Conservation (phyloP, 1,139 yeast genomes). For the Hanseniaspora uvarum region DNA sequence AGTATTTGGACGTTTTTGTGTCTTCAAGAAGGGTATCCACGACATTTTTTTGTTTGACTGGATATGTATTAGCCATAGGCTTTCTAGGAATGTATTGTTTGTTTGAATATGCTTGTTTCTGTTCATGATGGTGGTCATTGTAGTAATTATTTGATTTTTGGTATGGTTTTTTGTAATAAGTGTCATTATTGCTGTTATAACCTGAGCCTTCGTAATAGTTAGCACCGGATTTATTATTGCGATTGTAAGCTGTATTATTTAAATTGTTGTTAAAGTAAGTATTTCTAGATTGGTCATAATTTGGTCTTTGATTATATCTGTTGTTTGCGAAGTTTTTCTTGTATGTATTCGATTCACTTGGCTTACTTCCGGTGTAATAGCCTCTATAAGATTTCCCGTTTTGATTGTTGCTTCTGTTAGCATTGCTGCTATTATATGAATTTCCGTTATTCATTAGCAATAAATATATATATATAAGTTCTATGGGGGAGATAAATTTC, state of each 20-base stretch:
- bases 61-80: not conserved
- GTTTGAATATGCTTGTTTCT: not conserved
- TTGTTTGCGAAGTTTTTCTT: not conserved
- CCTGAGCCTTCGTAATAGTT: not conserved
- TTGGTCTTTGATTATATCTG: not conserved
- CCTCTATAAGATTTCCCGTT: not conserved
- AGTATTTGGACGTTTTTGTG: not conserved
- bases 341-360: not conserved
- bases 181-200: not conserved
- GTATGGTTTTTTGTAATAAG: not conserved
- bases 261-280: not conserved
- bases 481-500: not conserved
- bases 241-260: not conserved
- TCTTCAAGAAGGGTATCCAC: conserved; percentile 1
- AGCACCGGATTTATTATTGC: not conserved
- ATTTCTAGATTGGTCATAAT: not conserved
- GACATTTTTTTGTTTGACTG: not conserved
- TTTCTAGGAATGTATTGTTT: not conserved
- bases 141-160: not conserved
- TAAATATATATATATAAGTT: too few relatives aligned
- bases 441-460: not conserved
- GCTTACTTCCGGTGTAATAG: not conserved
- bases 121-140: not conserved
- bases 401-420: not conserved
- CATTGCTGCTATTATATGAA: not conserved